Evolutionary conservation across 352 stramenopile species (phyloP).

Genomic region (Phytophthora ramorum): DNA sequence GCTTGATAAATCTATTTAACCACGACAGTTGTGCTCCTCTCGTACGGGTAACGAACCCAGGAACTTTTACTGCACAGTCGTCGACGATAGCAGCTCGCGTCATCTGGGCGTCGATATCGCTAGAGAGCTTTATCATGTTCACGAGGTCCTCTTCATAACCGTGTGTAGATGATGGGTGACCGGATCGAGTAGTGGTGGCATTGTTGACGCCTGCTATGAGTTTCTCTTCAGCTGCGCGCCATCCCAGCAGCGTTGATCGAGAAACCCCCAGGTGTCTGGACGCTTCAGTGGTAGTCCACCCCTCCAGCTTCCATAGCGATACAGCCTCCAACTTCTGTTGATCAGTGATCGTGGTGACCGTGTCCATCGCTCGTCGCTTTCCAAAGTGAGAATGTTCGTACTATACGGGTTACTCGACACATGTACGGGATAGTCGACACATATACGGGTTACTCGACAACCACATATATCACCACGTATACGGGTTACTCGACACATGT

Average conservation of each 20-base stretch:
- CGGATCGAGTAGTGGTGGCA: neutral
- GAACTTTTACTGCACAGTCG: neutral
- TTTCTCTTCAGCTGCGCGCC: neutral
- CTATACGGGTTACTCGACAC: too few relatives aligned
- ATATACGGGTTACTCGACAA: too few relatives aligned
- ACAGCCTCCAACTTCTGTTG: neutral
- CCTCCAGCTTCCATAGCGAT: neutral
- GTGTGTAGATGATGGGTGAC: neutral
- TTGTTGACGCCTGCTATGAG: neutral
- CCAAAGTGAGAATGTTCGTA: too few relatives aligned
- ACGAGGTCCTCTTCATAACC: neutral
- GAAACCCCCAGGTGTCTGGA: neutral
- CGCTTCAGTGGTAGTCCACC: neutral
- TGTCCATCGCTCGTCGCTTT: too few relatives aligned
- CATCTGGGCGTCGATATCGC: neutral
- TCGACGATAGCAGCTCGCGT: neutral
- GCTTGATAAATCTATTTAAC: neutral
- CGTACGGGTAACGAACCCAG: neutral
- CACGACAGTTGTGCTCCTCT: neutral
- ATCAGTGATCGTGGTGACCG: neutral
- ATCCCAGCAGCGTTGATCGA: neutral
- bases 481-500: too few relatives aligned
- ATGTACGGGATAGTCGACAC: too few relatives aligned
- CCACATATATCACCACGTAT: too few relatives aligned
- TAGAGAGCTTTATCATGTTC: neutral